A percentile compares a stretch with the other conserved stretches of the same genome.
phyloP scores from a whole-genome alignment of 129 eudicot species.

The Mikania micrantha region DNA sequence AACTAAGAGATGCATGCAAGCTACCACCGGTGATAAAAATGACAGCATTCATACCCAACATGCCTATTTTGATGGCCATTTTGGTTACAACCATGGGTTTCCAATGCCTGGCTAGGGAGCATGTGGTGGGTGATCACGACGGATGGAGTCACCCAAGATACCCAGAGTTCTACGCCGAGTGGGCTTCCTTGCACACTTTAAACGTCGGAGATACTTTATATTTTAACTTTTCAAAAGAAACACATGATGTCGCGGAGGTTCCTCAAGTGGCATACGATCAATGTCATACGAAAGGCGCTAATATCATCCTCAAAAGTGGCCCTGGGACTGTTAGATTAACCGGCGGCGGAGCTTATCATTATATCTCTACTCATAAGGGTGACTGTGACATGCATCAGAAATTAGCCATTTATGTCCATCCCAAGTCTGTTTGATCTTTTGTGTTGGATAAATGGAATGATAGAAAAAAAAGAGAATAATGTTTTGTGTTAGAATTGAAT shows the following conservation, averaged over 20 bases:
- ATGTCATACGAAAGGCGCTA: not conserved
- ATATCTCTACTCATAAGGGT: not conserved
- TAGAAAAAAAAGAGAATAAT: no score
- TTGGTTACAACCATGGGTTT: not conserved
- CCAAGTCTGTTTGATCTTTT: not conserved
- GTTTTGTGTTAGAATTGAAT: not conserved
- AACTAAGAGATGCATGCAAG: not conserved
- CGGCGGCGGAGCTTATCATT: not conserved
- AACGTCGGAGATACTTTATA: not conserved
- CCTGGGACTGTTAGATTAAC: not conserved
- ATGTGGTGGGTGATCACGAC: not conserved
- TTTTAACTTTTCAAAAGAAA: not conserved
- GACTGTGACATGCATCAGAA: not conserved
- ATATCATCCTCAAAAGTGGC: not conserved
- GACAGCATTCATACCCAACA: not conserved
- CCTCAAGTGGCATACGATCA: not conserved
- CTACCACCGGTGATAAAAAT: not conserved
- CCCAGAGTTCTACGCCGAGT: not conserved
- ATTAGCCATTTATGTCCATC: not conserved
- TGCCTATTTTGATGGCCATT: not conserved
- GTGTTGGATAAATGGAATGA: no score
- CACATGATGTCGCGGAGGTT: not conserved
- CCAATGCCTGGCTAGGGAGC: not conserved
- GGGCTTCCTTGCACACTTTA: not conserved
- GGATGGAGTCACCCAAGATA: not conserved